Conservation (phyloP, 2,329 filamentous ascomycete species). For the Neonectria hederae region DNA sequence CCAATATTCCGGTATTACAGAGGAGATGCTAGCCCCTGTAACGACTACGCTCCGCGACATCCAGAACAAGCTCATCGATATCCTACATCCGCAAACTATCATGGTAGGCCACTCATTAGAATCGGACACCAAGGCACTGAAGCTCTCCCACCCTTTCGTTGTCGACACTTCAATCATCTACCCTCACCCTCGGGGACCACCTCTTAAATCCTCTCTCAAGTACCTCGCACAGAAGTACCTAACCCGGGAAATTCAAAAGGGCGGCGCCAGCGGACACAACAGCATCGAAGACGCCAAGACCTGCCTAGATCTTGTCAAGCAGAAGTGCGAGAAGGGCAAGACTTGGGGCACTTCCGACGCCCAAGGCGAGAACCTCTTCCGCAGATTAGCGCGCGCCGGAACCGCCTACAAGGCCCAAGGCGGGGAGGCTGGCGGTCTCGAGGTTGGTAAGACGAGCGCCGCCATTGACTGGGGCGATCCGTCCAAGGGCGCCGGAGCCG, state of each 20-base stretch:
- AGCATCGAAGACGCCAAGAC: constrained; percentile 92
- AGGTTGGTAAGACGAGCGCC: constrained; percentile 71
- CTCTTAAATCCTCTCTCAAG: constrained; percentile 89
- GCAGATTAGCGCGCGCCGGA: constrained; percentile 74
- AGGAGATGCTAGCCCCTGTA: constrained; percentile 81
- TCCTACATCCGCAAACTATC: constrained; percentile 78
- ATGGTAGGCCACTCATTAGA: constrained; percentile 85
- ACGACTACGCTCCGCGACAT: constrained; percentile 87
- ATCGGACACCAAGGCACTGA: constrained; percentile 84
- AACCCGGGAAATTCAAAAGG: constrained; percentile 86
- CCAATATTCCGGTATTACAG: constrained; percentile 90
- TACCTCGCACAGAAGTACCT: constrained; percentile 90
- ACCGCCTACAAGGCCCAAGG: constrained; percentile 70
- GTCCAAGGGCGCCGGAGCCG: constrained; percentile 63
- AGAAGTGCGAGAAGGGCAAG: constrained; percentile 94
- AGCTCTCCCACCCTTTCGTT: constrained; percentile 89
- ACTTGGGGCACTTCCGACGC: constrained; percentile 83
- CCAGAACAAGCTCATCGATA: constrained; percentile 76
- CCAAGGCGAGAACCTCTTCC: constrained; percentile 88
- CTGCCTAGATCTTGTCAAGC: constrained; percentile 90
- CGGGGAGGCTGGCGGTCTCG: constrained; percentile 62
- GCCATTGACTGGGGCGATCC: constrained; percentile 93
- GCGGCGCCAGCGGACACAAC: constrained; percentile 80
- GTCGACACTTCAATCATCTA: constrained; percentile 92
- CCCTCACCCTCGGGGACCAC: constrained; percentile 88